Base-by-base conservation (phyloP, 148 eudicot genomes). In the Hydrangea macrophylla region DNA sequence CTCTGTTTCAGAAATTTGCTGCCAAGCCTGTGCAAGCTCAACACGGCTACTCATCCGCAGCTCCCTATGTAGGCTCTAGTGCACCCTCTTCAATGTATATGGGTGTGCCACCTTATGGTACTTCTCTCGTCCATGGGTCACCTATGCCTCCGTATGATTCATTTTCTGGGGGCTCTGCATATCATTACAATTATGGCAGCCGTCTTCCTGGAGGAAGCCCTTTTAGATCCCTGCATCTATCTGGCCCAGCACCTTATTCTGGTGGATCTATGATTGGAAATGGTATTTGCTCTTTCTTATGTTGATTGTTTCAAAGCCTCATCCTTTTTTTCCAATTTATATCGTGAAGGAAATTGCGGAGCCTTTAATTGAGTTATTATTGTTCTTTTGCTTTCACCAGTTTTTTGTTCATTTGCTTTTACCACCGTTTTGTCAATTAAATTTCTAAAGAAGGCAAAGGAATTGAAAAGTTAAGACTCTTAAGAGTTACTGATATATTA, bases 161-260 rank as follows among this genome's bases (percentile, higher is more conserved):
- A 53, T 88, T 57, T 79, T 71, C 92, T 50, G 98, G 98, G 24
- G 92, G 93, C 44, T 86, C 98, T 25, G 76, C 88, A 17, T 90
- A 90, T 73, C 93, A 73, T 58, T 89, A 88, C 71, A n/a, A n/a
- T n/a, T n/a, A n/a, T n/a, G n/a, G n/a, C n/a, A n/a, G n/a, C n/a
- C 97, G 99, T 39, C 68, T 83, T 58, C 68, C 96, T 71, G 98
- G 96, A 59, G 97, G 92, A 58, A 94, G 93, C 77, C 97, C 99
- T 13, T 94, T 76, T 76, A 80, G 93, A 17, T 83, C 92, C 53
- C 57, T 89, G 67, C 97, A 84, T 78, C 30, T 88, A 28, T 76
- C 98, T 64, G 88, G 82, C 32, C 90, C 88, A 65, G 75, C 92
- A 54, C 87, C 97, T 28, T 94, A 90, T 68, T 73, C 93, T 51